Evolutionary conservation across 1,284 basidiomycete species (phyloP).

Genomic region (Mycosarcoma maydis): DNA sequence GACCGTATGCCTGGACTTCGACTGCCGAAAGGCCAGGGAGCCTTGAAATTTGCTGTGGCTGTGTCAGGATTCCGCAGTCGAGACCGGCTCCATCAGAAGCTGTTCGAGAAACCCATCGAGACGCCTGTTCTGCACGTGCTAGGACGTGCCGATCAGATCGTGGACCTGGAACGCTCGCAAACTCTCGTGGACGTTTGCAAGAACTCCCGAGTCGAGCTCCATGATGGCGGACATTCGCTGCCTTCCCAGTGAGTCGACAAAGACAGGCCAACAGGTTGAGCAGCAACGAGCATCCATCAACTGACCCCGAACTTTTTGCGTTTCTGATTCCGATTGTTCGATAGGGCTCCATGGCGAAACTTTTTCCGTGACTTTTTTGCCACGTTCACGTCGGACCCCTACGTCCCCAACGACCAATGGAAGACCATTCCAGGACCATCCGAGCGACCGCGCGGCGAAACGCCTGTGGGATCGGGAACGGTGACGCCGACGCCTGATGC

Average conservation of each 20-base stretch:
- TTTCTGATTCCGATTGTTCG: neutral
- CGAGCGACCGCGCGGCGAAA: constrained; percentile 45
- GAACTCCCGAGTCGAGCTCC: constrained; percentile 58
- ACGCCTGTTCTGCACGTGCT: constrained; percentile 60
- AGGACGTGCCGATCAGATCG: constrained; percentile 55
- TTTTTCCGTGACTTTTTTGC: constrained; percentile 60
- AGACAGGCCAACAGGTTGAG: neutral
- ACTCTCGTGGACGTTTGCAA: constrained; percentile 51
- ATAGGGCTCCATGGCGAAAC: constrained; percentile 62
- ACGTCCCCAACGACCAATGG: constrained; percentile 42
- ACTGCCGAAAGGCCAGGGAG: constrained; percentile 38
- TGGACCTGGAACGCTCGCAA: constrained; percentile 52
- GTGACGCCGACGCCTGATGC: constrained; percentile 38
- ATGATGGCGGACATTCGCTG: constrained; percentile 64
- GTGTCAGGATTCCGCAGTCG: constrained; percentile 62
- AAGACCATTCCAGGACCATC: constrained; percentile 38
- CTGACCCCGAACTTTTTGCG: neutral
- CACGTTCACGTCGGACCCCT: constrained; percentile 48
- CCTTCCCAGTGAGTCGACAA: constrained; percentile 52
- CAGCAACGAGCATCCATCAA: neutral
- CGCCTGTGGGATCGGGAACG: constrained; percentile 41
- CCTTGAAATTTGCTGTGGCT: constrained; percentile 59
- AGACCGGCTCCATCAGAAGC: constrained; percentile 45
- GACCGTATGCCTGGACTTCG: constrained; percentile 40
- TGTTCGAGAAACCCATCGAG: constrained; percentile 52